Conservation (phyloP, 2,329 filamentous ascomycete species). For the Fusarium subtropicale region DNA sequence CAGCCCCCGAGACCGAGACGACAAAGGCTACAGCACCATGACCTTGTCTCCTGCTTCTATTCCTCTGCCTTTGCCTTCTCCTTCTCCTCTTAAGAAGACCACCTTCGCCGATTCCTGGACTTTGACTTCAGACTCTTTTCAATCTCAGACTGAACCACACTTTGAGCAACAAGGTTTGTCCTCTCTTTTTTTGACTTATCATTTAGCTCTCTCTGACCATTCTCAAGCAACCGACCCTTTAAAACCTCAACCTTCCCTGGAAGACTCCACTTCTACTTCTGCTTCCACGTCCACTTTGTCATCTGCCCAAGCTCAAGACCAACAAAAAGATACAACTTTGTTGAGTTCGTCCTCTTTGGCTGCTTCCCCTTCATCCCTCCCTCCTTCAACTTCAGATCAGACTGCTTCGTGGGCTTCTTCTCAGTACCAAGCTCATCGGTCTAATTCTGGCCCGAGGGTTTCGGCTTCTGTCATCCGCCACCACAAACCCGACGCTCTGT, state of each 20-base stretch:
- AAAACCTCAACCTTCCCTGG: conserved; percentile 33
- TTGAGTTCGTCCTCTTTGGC: conserved; percentile 7
- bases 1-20: conserved; percentile 45
- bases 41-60: conserved; percentile 33
- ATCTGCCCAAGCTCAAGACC: conserved; percentile 5
- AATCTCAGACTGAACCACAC: conserved; percentile 14
- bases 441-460: conserved; percentile 79
- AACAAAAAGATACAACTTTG: conserved; percentile 2
- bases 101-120: conserved; percentile 24
- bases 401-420: conserved; percentile 45
- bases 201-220: conserved; percentile 25
- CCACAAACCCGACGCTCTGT: conserved; percentile 71
- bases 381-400: conserved; percentile 13
- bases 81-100: conserved; percentile 34
- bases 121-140: conserved; percentile 3
- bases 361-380: conserved; percentile 21
- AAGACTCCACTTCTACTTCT: conserved; percentile 31
- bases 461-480: conserved; percentile 74
- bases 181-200: conserved; percentile 20
- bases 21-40: conserved; percentile 25
- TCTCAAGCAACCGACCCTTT: conserved; percentile 21
- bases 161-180: conserved; percentile 11
- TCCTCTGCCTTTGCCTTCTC: conserved; percentile 26
- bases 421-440: conserved; percentile 18
- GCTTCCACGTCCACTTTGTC: neutral